These are phyloP conservation scores for Camelina neglecta DNA, from an alignment of 345 rosid species.

Conservation along the genomic window DNA sequence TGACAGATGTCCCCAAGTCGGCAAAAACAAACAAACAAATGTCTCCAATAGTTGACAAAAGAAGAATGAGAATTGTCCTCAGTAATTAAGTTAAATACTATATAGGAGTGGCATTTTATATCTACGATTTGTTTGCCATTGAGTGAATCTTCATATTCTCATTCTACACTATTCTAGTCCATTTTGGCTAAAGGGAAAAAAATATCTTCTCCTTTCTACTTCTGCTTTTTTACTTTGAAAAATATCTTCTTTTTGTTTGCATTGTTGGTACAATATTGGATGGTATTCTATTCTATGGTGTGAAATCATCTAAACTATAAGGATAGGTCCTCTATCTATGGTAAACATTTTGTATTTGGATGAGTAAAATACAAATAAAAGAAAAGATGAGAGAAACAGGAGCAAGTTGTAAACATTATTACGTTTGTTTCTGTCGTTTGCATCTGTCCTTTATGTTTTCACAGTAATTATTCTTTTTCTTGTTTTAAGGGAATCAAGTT, in stretches of 20 bases:
- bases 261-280: neutral
- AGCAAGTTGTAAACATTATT: conserved; percentile 30
- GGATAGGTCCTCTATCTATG: neutral
- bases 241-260: neutral
- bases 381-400: neutral
- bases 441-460: conserved; percentile 30
- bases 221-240: neutral
- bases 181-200: neutral
- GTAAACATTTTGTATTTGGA: neutral
- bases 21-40: conserved; percentile 1
- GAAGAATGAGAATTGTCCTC: neutral
- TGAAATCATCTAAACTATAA: neutral
- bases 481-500: conserved; percentile 18
- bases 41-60: conserved; percentile 4
- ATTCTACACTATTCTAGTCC: too few relatives aligned
- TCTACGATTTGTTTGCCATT: neutral
- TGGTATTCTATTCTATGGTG: neutral
- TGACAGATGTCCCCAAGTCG: neutral
- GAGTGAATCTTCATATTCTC: too few relatives aligned
- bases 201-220: neutral
- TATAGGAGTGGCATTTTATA: neutral
- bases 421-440: conserved; percentile 25
- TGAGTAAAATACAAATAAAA: conserved; percentile 6
- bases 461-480: conserved; percentile 25
- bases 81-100: neutral